Percentiles rank a stretch among this genome's conserved stretches.
Conservation (phyloP, 2,329 filamentous ascomycete species). For the Hirsutella thompsonii region DNA sequence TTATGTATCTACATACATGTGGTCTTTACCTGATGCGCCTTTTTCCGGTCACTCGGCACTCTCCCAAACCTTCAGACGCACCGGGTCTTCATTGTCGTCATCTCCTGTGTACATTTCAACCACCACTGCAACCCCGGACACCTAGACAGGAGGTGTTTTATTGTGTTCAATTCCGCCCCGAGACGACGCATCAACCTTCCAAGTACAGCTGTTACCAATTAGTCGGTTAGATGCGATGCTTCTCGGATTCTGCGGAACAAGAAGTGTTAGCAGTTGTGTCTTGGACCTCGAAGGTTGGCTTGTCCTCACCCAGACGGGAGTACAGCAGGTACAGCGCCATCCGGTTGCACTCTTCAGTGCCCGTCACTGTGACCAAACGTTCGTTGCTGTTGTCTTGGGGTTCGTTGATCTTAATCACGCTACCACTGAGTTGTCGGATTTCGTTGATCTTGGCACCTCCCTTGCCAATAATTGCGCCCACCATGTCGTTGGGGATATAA, state of each 20-base stretch:
- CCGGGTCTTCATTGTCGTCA: too few relatives aligned
- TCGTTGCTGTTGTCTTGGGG: slow-evolving; percentile 99
- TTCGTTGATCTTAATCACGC: slow-evolving; percentile 99
- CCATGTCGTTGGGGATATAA: slow-evolving; percentile 99
- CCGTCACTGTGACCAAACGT: slow-evolving; percentile 90
- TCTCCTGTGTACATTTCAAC: too few relatives aligned
- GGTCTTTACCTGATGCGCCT: neutral
- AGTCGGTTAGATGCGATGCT: slow-evolving; percentile 24
- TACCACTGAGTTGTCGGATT: slow-evolving; percentile 90
- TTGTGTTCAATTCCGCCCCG: too few relatives aligned
- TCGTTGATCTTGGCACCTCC: slow-evolving; percentile 99
- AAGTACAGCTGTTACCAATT: too few relatives aligned
- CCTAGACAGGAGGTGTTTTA: too few relatives aligned
- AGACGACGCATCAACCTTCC: too few relatives aligned
- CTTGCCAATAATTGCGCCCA: slow-evolving; percentile 97
- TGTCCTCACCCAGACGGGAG: slow-evolving; percentile 70
- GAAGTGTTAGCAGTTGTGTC: neutral
- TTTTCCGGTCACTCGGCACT: neutral
- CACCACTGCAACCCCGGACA: too few relatives aligned
- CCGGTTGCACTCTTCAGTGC: slow-evolving; percentile 95
- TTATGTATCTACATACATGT: neutral
- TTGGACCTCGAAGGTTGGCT: neutral
- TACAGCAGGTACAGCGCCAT: slow-evolving; percentile 99
- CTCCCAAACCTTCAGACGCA: too few relatives aligned
- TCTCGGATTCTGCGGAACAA: slow-evolving; percentile 27